These are phyloP conservation scores for Starmera dryadoides DNA, from an alignment of 805 yeast genomes.

Conservation along the genomic window DNA sequence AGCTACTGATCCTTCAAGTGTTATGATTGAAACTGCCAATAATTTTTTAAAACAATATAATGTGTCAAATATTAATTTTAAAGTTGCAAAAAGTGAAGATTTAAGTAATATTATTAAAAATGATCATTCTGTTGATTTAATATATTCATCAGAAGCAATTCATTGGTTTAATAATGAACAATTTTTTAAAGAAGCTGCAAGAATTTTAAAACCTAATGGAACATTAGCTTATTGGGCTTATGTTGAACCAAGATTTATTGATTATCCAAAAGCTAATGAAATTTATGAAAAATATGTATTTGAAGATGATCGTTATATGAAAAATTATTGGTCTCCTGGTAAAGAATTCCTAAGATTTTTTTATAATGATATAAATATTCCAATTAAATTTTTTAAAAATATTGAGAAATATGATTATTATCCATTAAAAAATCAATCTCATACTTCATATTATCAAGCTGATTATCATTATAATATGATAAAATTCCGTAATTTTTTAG, in stretches of 20 bases:
- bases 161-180: slow-evolving; percentile 62
- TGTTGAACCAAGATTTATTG: slow-evolving; percentile 56
- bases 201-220: slow-evolving; percentile 48
- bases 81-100: slow-evolving; percentile 20
- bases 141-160: slow-evolving; percentile 65
- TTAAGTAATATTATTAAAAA: slow-evolving; percentile 12
- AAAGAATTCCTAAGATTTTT: slow-evolving; percentile 38
- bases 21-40: slow-evolving; percentile 41
- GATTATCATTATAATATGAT: slow-evolving; percentile 36
- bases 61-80: slow-evolving; percentile 15
- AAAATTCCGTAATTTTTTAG: slow-evolving; percentile 42
- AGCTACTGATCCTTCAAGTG: slow-evolving; percentile 51
- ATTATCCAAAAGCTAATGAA: slow-evolving; percentile 45
- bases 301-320: slow-evolving; percentile 38
- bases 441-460: slow-evolving; percentile 26
- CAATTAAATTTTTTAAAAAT: slow-evolving; percentile 35
- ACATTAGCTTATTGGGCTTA: slow-evolving; percentile 71
- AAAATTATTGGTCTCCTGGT: slow-evolving; percentile 73
- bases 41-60: slow-evolving; percentile 10
- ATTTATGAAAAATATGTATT: slow-evolving; percentile 48
- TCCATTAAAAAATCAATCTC: slow-evolving; percentile 16
- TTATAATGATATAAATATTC: slow-evolving; percentile 36
- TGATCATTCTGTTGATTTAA: slow-evolving; percentile 39
- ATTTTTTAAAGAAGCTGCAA: slow-evolving; percentile 42
- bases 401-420: slow-evolving; percentile 27